Evolutionary conservation across 1,284 basidiomycete genomes (phyloP), one percentile per base, ranked within the genome.

Genomic region (Pseudozyma sp.): DNA sequence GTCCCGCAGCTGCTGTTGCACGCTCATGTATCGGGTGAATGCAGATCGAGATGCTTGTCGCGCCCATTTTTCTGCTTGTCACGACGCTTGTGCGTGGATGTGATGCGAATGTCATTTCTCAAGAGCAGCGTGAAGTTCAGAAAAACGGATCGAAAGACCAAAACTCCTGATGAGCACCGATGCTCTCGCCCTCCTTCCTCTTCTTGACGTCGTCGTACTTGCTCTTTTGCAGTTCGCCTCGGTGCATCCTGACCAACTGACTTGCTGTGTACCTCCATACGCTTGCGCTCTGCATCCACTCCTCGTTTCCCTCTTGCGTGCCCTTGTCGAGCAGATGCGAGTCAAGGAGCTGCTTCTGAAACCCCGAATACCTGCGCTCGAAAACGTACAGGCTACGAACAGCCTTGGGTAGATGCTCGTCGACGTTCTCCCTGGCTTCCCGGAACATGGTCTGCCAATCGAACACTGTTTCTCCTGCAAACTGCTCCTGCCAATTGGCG

Each of bases 381-480:
- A 54, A 65, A 9, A 71, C 54, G 44, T 65, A 65, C 24, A 68
- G 54, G 6, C 61, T 19, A 30, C 70, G 60, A 0, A 73, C 57
- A 3, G 70, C 70, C 53, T 73, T 73, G 0, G 65, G 65, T 8
- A 68, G 61, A 16, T 73, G 70, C 31, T 73, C 70, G 40, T 73
- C 70, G 14, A 68, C 70, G 24, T 37, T 54, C 2, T 48, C 34
- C 0, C 49, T 34, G 2, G 65, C 53, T 0, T 24, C 19, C 0
- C 8, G 9, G 31, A 73, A 73, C 48, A 73, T 56, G 2, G 14
- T 1, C 0, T 35, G 16, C 70, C 70, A 73, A 13, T 37, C 49
- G 1, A 54, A 13, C n/a, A 19, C 40, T 14, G 45, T 3, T 7
- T n/a, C 0, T n/a, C 2, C 40, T 16, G 13, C 7, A n/a, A 42